Base-by-base conservation (phyloP, 1,139 yeast genomes). In the Hansenula sp. region DNA sequence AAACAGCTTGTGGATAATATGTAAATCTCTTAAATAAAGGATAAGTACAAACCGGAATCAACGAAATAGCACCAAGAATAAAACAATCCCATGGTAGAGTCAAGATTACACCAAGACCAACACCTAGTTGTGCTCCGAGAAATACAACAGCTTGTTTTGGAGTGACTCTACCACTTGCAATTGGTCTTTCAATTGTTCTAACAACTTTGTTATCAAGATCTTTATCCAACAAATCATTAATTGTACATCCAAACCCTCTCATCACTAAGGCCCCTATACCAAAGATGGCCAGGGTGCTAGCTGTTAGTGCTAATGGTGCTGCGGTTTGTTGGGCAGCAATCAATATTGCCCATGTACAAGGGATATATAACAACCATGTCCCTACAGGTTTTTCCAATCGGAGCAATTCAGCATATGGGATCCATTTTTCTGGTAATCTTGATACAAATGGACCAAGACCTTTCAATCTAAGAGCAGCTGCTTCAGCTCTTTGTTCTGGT, bases 171-270 rank as follows among this genome's bases (percentile, higher is more conserved):
- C 95, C 92, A 34, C 96, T 79, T 0, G 98, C 94, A 35, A 94
- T 73, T 11, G 99, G 99, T 51, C 99, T 71, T 55, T 81, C 88
- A 42, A 81, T 75, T 0, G 98, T 90, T 51, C 99, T 74, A 10
- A 84, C 82, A 3, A 94, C 98, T 59, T 88, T 77, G 47, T 75
- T 73, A 56, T 94, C 99, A 41, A 90, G 68, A 46, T 90, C 71
- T 43, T 90, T 69, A 59, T 94, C 99, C 59, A 82, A 68, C 40
- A 90, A 69, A 61, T 94, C 99, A 57, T 94, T 94, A 43, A 94
- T 82, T 1, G 96, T 90, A 60, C 99, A 94, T 0, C 98, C 99
- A 2, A 97, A 97, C 30, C 97, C 97, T 62, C 99, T 76, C 96
- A 94, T 92, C 14, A 90, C 71, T 31, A 90, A 57, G 0, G 97